Percentiles rank a stretch among this genome's conserved stretches.
phyloP scores from a whole-genome alignment of 805 yeast genomes.

The Wickerhamiella cacticola region DNA sequence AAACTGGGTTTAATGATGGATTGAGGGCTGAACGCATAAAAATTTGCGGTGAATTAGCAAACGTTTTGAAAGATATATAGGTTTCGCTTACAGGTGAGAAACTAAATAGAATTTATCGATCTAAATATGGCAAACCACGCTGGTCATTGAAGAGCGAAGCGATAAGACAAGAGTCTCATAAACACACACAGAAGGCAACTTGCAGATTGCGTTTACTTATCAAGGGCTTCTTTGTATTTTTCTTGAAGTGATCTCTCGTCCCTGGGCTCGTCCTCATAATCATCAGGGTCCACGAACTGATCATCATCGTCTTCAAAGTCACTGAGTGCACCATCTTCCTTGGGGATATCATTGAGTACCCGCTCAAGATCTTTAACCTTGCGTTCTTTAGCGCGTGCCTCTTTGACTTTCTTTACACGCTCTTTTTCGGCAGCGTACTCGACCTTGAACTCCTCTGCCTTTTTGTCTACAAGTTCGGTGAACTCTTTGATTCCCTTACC shows the following conservation, averaged over 20 bases:
- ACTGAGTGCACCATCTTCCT: constrained; percentile 41
- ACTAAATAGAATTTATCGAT: too few relatives aligned
- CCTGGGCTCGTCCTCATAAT: constrained; percentile 12
- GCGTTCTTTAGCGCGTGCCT: constrained; percentile 56
- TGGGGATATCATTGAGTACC: constrained; percentile 69
- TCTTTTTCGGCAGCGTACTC: constrained; percentile 82
- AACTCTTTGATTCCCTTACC: constrained; percentile 94
- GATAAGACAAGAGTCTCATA: too few relatives aligned
- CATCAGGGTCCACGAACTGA: constrained; percentile 15
- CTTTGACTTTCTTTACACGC: constrained; percentile 59
- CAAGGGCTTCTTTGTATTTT: constrained; percentile 26
- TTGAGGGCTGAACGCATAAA: too few relatives aligned
- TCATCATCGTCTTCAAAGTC: constrained; percentile 36
- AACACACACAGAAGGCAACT: too few relatives aligned
- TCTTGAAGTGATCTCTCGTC: constrained; percentile 10
- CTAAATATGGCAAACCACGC: too few relatives aligned
- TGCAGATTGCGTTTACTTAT: constrained; percentile 26
- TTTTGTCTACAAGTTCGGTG: constrained; percentile 67
- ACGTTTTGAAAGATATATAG: too few relatives aligned
- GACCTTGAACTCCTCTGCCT: constrained; percentile 75
- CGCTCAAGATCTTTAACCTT: constrained; percentile 59
- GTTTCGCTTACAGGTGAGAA: too few relatives aligned
- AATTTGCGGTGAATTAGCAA: too few relatives aligned
- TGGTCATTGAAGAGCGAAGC: too few relatives aligned
- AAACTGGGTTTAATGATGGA: too few relatives aligned